Conservation (phyloP, 371 early-diverging fungal species). For the Circinella minor region DNA sequence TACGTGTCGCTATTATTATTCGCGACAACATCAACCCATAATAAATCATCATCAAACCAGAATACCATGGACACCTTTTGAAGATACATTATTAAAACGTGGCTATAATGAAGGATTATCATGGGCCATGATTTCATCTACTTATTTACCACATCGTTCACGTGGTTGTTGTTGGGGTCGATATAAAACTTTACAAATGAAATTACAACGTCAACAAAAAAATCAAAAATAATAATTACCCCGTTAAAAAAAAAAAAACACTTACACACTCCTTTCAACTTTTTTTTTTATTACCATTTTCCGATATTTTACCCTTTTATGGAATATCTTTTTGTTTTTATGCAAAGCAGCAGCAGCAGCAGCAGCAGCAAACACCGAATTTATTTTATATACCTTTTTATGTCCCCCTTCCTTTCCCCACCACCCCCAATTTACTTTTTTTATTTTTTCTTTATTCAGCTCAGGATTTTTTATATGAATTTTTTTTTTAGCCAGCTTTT, state of each 20-base stretch:
- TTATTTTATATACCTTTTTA: too few species aligned
- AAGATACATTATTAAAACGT: slow-evolving; percentile 40
- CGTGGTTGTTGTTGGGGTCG: slow-evolving; percentile 55
- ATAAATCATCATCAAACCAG: slow-evolving; percentile 4
- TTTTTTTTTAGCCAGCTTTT: too few species aligned
- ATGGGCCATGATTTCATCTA: slow-evolving; percentile 51
- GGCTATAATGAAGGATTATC: slow-evolving; percentile 50
- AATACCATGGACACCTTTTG: slow-evolving; percentile 43
- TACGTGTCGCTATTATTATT: neutral
- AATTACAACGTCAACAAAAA: slow-evolving; percentile 12
- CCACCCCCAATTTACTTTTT: too few species aligned
- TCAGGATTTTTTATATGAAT: too few species aligned
- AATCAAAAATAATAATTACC: neutral
- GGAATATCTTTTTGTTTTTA: neutral
- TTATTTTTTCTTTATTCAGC: too few species aligned
- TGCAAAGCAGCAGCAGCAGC: too few species aligned
- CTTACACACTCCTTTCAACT: neutral
- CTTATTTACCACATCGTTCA: slow-evolving; percentile 48
- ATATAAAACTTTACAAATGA: slow-evolving; percentile 44
- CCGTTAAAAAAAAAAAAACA: neutral
- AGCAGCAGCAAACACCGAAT: too few species aligned
- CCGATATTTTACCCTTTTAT: slow-evolving; percentile 6
- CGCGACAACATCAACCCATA: neutral
- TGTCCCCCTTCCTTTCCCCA: too few species aligned
- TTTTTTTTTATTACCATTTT: neutral